Evolutionary conservation across 2,329 filamentous ascomycete species (phyloP).

Genomic region (Blumeriella jaapii): DNA sequence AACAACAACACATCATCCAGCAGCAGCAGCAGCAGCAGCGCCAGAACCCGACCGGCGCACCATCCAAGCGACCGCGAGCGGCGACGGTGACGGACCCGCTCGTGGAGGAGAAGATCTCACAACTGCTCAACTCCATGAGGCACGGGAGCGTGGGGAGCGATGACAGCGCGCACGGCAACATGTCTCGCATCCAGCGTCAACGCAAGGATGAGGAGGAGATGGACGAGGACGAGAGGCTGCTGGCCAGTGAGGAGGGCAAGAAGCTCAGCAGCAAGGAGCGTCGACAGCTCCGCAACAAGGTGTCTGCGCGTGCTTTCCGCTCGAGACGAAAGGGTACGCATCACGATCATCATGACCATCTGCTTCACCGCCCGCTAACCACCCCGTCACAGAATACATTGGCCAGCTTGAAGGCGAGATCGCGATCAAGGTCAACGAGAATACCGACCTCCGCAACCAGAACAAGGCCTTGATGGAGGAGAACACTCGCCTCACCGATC

Average conservation of each 20-base stretch:
- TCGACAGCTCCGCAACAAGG: constrained; percentile 95
- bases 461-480: constrained; percentile 77
- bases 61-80: constrained; percentile 29
- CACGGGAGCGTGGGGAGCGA: constrained; percentile 47
- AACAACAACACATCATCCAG: constrained; percentile 49
- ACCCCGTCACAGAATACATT: constrained; percentile 77
- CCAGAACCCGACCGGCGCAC: constrained; percentile 32
- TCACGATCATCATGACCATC: not conserved
- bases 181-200: constrained; percentile 58
- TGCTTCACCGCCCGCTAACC: constrained; percentile 36
- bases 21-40: constrained; percentile 35
- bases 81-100: constrained; percentile 47
- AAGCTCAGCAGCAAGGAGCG: constrained; percentile 98
- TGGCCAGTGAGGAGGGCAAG: constrained; percentile 97
- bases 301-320: constrained; percentile 92
- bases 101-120: constrained; percentile 87
- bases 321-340: constrained; percentile 90
- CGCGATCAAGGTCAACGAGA: constrained; percentile 71
- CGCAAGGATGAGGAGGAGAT: constrained; percentile 98
- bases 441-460: constrained; percentile 65
- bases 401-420: constrained; percentile 86
- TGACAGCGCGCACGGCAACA: constrained; percentile 30
- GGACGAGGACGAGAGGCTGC: constrained; percentile 90
- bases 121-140: constrained; percentile 85
- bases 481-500: constrained; percentile 67